These are phyloP conservation scores for Populus hybrid DNA, from an alignment of 441 rosid species.

Conservation along the genomic window DNA sequence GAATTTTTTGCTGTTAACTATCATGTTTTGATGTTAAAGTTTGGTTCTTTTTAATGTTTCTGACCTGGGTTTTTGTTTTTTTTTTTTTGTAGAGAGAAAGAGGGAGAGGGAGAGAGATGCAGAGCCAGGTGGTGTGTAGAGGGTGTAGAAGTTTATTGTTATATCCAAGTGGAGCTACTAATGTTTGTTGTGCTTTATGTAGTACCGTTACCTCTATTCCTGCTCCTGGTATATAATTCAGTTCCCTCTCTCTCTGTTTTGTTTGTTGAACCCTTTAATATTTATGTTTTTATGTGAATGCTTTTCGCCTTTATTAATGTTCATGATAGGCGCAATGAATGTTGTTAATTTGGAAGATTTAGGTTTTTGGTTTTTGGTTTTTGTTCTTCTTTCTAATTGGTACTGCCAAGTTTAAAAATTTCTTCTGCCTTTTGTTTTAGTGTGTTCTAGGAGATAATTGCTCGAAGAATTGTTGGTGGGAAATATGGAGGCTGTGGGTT, in stretches of 20 bases:
- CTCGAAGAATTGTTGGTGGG: not conserved
- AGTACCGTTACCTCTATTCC: constrained; percentile 62
- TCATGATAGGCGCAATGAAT: not conserved
- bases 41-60: not conserved
- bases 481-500: not conserved
- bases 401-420: not conserved
- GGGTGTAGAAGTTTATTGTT: constrained; percentile 85
- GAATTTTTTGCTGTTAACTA: not conserved
- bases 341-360: not conserved
- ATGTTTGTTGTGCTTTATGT: constrained; percentile 88
- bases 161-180: constrained; percentile 94
- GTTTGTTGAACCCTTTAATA: not conserved
- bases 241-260: not conserved
- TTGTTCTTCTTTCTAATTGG: not conserved
- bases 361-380: not conserved
- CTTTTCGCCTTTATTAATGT: not conserved
- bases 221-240: constrained; percentile 43
- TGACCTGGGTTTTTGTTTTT: not conserved
- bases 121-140: constrained; percentile 82
- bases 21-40: not conserved
- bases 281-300: not conserved
- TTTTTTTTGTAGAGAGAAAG: not conserved
- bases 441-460: not conserved
- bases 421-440: not conserved
- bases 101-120: constrained; percentile 56